These are phyloP conservation scores for Diaporthe australafricana DNA, from an alignment of 2,329 filamentous ascomycete genomes.

Conservation along the genomic window DNA sequence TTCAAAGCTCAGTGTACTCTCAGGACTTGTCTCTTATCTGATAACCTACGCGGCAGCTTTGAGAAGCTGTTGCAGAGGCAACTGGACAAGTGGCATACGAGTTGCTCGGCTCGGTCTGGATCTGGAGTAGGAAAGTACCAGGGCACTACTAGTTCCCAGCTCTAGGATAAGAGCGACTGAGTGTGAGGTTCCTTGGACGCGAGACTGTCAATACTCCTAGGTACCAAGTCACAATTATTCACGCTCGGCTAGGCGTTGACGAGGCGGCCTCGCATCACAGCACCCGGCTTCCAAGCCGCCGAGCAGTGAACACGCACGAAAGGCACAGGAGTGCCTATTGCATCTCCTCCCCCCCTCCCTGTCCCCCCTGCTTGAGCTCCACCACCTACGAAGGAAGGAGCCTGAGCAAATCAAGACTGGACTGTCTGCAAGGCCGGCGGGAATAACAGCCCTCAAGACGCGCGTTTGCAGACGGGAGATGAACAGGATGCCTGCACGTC, in stretches of 20 bases:
- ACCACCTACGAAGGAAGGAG: neutral
- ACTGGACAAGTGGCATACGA: neutral
- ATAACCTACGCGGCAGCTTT: neutral
- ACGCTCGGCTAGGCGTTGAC: neutral
- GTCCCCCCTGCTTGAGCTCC: neutral
- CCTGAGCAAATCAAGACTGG: slow-evolving; percentile 18
- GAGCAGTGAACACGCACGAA: neutral
- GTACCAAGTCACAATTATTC: neutral
- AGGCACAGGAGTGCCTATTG: neutral
- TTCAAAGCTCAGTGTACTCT: too few relatives aligned
- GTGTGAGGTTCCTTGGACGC: neutral
- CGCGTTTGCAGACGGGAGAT: slow-evolving; percentile 10
- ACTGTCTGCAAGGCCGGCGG: slow-evolving; percentile 1
- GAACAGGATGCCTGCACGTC: slow-evolving; percentile 4
- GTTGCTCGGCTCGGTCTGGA: neutral
- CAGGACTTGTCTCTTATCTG: too few relatives aligned
- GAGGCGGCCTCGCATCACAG: neutral
- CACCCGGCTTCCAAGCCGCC: neutral
- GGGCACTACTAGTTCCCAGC: neutral
- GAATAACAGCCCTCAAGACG: neutral
- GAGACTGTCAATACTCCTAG: neutral
- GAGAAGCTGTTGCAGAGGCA: too few relatives aligned
- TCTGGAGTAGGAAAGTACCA: neutral
- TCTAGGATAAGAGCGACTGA: neutral
- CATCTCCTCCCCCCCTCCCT: too few relatives aligned